These are phyloP conservation scores for Medicago lupulina DNA, from an alignment of 306 rosid genomes.

Conservation along the genomic window DNA sequence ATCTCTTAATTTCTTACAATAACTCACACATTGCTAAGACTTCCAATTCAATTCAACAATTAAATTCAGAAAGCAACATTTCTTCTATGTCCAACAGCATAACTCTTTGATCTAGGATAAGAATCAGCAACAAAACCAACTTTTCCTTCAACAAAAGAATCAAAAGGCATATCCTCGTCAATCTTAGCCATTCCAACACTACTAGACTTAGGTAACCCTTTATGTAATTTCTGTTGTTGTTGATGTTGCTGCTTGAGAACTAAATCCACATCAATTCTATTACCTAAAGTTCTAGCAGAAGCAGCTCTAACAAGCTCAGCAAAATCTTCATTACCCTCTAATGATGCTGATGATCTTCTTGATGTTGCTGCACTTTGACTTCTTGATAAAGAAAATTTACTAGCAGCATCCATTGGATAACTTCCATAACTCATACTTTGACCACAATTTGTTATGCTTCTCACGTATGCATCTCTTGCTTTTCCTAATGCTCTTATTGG, in stretches of 20 bases:
- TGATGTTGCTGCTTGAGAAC: conserved; percentile 42
- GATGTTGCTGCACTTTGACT: conserved; percentile 58
- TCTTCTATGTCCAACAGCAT: conserved; percentile 56
- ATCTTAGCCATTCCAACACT: conserved; percentile 75
- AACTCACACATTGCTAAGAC: not conserved
- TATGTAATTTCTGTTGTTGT: not conserved
- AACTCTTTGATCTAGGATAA: conserved; percentile 69
- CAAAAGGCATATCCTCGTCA: conserved; percentile 67
- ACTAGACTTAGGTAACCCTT: conserved; percentile 58
- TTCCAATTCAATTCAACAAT: not conserved
- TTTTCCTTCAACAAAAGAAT: conserved; percentile 35
- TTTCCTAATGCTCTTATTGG: conserved; percentile 60
- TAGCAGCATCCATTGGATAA: conserved; percentile 41
- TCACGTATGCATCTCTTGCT: conserved; percentile 67
- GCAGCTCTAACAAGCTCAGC: conserved; percentile 78
- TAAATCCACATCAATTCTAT: conserved; percentile 57
- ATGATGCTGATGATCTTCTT: conserved; percentile 15
- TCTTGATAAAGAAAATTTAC: conserved; percentile 54
- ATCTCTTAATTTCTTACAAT: not conserved
- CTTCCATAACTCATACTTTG: conserved; percentile 38
- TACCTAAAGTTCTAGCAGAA: conserved; percentile 57
- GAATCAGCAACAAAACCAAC: conserved; percentile 21
- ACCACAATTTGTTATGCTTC: conserved; percentile 61
- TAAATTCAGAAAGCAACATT: conserved; percentile 27
- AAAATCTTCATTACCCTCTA: conserved; percentile 48